A percentile compares a stretch with the other conserved stretches of the same genome.
Evolutionary conservation across 1,139 yeast genomes (phyloP).

Genomic region (Kodamaea sp.): DNA sequence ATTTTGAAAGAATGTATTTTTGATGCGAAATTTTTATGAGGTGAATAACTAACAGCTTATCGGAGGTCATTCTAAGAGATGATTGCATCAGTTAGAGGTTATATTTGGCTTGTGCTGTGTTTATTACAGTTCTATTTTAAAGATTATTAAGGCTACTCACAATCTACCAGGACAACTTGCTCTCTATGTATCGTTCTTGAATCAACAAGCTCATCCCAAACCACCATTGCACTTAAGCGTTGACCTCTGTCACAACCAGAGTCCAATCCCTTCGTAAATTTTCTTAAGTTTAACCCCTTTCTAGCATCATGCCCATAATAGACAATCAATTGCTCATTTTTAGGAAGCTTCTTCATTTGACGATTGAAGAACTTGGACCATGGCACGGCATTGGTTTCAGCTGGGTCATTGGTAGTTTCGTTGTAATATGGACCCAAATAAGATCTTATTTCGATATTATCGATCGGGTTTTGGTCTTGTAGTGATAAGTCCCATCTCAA

Average conservation of each 20-base stretch:
- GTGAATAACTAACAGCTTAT: too few species aligned
- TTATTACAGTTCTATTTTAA: not conserved
- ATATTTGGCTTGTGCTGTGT: not conserved
- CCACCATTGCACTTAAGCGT: slow-evolving; percentile 59
- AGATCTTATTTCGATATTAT: slow-evolving; percentile 60
- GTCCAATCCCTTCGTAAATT: slow-evolving; percentile 76
- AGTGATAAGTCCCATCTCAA: slow-evolving; percentile 57
- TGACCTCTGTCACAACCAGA: slow-evolving; percentile 80
- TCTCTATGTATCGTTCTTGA: slow-evolving; percentile 21
- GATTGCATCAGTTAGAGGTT: not conserved
- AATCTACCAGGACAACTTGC: slow-evolving; percentile 22
- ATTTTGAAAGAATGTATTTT: too few species aligned
- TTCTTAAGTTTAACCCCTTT: slow-evolving; percentile 63
- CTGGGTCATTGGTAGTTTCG: slow-evolving; percentile 51
- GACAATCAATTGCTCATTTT: slow-evolving; percentile 41
- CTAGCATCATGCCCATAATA: slow-evolving; percentile 90
- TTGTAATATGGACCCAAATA: slow-evolving; percentile 55
- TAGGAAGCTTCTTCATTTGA: slow-evolving; percentile 36
- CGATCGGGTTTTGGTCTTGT: slow-evolving; percentile 58
- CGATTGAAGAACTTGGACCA: slow-evolving; percentile 68
- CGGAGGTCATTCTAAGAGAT: not conserved
- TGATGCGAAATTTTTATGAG: too few species aligned
- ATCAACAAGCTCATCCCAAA: slow-evolving; percentile 29
- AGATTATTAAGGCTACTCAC: slow-evolving; percentile 8
- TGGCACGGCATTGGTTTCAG: slow-evolving; percentile 45